These are phyloP conservation scores for Naganishia onofrii DNA, from an alignment of 768 basidiomycete genomes.

Conservation along the genomic window DNA sequence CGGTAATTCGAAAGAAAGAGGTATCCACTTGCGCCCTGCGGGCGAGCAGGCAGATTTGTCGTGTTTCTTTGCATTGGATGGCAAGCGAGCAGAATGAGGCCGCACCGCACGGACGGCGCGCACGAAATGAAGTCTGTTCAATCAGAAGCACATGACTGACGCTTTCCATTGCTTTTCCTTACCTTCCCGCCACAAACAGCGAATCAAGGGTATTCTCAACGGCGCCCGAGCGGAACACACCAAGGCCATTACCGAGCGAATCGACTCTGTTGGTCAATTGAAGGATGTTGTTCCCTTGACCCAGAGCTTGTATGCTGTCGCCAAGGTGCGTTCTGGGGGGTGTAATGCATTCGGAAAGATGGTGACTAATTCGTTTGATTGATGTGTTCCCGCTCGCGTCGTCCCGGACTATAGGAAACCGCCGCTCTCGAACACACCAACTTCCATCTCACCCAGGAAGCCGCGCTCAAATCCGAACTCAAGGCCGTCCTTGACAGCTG, in stretches of 20 bases:
- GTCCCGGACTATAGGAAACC: slow-evolving; percentile 65
- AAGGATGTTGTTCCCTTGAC: slow-evolving; percentile 93
- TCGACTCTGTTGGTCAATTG: slow-evolving; percentile 85
- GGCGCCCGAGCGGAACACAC: slow-evolving; percentile 84
- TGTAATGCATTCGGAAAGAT: background rate
- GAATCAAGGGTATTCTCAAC: slow-evolving; percentile 77
- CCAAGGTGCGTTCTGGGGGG: slow-evolving; percentile 62
- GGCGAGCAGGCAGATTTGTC: no score
- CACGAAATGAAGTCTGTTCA: no score
- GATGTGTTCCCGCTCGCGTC: background rate
- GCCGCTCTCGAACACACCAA: slow-evolving; percentile 83
- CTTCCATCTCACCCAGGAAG: slow-evolving; percentile 86
- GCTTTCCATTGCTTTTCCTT: background rate
- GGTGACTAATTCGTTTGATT: no score
- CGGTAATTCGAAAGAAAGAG: no score
- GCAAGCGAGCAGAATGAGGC: no score
- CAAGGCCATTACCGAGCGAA: slow-evolving; percentile 86
- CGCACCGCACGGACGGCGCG: no score
- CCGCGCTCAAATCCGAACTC: slow-evolving; percentile 78
- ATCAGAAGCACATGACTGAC: background rate
- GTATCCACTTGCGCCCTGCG: no score
- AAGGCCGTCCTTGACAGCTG: slow-evolving; percentile 94
- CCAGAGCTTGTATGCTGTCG: slow-evolving; percentile 81
- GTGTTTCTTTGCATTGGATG: no score
- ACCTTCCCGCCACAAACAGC: slow-evolving; percentile 37